Conservation (phyloP, 441 rosid species). For the Bocquillonia castaneifolia region DNA sequence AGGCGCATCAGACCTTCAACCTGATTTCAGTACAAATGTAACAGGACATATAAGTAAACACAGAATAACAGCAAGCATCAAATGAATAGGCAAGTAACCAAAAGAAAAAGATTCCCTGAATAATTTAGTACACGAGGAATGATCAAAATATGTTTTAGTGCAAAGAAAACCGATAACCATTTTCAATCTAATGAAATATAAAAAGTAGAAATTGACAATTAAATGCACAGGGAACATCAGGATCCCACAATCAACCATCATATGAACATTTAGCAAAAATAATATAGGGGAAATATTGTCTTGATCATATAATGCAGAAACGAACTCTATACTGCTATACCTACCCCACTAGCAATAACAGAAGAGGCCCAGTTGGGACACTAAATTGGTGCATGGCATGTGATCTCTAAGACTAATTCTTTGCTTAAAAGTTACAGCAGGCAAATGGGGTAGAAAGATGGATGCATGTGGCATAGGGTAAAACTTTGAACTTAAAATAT, state of each 20-base stretch:
- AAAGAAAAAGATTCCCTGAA: background rate
- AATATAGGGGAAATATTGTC: background rate
- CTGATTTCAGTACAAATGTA: constrained; percentile 31
- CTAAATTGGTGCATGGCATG: constrained; percentile 5
- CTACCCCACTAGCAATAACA: constrained; percentile 12
- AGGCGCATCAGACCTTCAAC: constrained; percentile 94
- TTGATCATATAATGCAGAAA: background rate
- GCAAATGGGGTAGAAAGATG: background rate
- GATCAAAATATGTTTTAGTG: background rate
- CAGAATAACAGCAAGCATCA: background rate
- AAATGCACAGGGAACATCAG: constrained; percentile 3
- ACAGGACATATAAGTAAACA: constrained; percentile 4
- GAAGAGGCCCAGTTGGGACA: constrained; percentile 12
- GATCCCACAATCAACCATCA: constrained; percentile 7
- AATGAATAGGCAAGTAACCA: background rate
- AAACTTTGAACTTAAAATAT: background rate
- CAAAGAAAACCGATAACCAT: background rate
- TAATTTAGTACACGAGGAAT: background rate
- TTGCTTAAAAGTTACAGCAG: constrained; percentile 12
- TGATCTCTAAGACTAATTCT: constrained; percentile 8
- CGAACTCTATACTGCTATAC: background rate
- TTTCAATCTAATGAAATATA: background rate
- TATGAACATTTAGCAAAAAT: background rate
- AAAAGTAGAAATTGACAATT: background rate
- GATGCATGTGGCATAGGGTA: background rate